phyloP scores from a whole-genome alignment of 371 early-diverging fungal genomes.

The Rhizopus stolonifer region DNA sequence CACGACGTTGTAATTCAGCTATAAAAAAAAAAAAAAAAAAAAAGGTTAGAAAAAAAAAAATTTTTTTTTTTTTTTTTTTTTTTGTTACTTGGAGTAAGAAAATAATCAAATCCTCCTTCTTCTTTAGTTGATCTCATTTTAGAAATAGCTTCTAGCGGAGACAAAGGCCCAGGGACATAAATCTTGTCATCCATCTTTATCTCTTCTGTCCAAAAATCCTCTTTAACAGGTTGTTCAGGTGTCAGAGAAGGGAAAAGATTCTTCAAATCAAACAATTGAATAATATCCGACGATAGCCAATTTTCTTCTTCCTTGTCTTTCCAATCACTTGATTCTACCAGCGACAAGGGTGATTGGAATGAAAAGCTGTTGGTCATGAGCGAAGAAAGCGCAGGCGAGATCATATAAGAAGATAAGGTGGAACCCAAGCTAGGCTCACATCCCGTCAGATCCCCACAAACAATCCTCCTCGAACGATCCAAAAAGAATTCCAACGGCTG shows the following conservation, averaged over 20 bases:
- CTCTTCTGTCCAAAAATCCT: conserved; percentile 14
- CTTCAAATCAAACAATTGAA: not conserved
- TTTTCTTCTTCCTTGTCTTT: not conserved
- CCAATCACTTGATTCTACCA: no score
- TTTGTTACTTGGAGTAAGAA: conserved; percentile 25
- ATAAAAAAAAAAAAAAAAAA: not conserved
- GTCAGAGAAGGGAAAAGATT: not conserved
- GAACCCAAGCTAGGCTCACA: not conserved
- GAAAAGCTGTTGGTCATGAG: not conserved
- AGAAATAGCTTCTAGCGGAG: conserved; percentile 21
- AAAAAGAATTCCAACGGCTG: conserved; percentile 43
- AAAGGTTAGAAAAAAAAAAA: not conserved
- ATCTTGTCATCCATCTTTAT: conserved; percentile 4
- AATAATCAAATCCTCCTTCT: conserved; percentile 13
- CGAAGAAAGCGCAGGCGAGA: not conserved
- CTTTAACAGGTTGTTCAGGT: conserved; percentile 6
- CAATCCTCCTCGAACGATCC: conserved; percentile 24
- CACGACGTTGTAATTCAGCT: conserved; percentile 45
- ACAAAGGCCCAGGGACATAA: conserved; percentile 19
- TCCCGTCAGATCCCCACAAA: conserved; percentile 16
- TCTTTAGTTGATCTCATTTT: conserved; percentile 19
- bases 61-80: no score
- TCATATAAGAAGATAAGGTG: not conserved
- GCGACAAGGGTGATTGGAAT: not conserved
- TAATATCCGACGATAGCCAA: not conserved